phyloP scores from a whole-genome alignment of 441 rosid species.

The Erodium trifolium region DNA sequence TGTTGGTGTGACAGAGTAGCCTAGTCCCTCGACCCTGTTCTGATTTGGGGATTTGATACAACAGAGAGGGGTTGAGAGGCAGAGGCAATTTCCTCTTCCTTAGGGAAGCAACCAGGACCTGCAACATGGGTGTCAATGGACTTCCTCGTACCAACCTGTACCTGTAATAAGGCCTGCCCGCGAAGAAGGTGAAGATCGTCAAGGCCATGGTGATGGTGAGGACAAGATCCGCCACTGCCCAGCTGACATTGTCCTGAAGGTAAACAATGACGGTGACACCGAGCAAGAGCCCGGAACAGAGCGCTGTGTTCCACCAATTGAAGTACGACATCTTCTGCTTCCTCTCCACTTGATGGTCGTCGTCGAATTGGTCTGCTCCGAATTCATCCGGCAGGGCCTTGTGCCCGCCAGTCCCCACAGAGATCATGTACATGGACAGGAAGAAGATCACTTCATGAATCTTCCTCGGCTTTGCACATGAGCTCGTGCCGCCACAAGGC shows the following conservation, averaged over 20 bases:
- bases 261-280: constrained; percentile 28
- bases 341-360: constrained; percentile 25
- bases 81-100: constrained; percentile 27
- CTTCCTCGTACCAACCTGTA: constrained; percentile 23
- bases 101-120: constrained; percentile 26
- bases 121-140: constrained; percentile 29
- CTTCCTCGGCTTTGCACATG: constrained; percentile 21
- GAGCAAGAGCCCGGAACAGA: constrained; percentile 27
- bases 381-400: constrained; percentile 35
- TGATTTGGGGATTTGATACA: constrained; percentile 17
- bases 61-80: constrained; percentile 20
- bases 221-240: constrained; percentile 24
- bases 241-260: constrained; percentile 22
- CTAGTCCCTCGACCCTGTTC: constrained; percentile 17
- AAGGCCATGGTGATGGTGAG: constrained; percentile 24
- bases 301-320: constrained; percentile 34
- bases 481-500: constrained; percentile 18
- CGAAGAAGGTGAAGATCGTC: constrained; percentile 17
- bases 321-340: constrained; percentile 36
- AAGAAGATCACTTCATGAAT: constrained; percentile 28
- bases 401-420: constrained; percentile 30
- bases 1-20: constrained; percentile 25
- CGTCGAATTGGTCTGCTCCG: constrained; percentile 37
- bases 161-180: constrained; percentile 27
- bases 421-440: constrained; percentile 26